Conservation (phyloP, 768 basidiomycete genomes). For the Tricholoma saponaceum region DNA sequence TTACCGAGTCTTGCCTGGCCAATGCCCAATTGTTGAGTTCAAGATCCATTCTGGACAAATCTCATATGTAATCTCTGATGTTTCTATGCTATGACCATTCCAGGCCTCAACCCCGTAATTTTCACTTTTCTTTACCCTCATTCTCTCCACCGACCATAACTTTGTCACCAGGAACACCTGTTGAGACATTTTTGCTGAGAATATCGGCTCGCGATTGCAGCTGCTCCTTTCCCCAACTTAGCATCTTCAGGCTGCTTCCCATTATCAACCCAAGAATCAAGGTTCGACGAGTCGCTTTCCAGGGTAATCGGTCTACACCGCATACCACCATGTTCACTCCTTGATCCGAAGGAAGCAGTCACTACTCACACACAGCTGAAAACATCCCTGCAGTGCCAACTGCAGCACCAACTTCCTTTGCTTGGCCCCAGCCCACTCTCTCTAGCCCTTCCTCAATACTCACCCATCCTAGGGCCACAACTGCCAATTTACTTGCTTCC, state of each 20-base stretch:
- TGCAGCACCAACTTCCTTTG: slow-evolving; percentile 58
- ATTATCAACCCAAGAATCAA: slow-evolving; percentile 52
- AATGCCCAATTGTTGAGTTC: not conserved
- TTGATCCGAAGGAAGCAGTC: slow-evolving; percentile 3
- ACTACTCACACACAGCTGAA: slow-evolving; percentile 45
- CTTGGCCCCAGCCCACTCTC: slow-evolving; percentile 31
- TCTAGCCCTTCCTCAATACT: slow-evolving; percentile 39
- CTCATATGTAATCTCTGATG: not conserved
- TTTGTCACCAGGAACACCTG: not conserved
- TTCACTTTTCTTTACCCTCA: not conserved
- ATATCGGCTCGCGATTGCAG: slow-evolving; percentile 21
- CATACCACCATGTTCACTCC: slow-evolving; percentile 4
- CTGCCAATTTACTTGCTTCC: slow-evolving; percentile 48
- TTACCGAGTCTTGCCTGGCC: not conserved
- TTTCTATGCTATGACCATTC: not conserved
- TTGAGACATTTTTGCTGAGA: slow-evolving; percentile 16
- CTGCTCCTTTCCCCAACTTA: slow-evolving; percentile 34
- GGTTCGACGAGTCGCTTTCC: slow-evolving; percentile 44
- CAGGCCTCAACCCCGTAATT: not conserved
- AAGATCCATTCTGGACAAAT: not conserved
- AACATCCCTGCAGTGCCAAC: slow-evolving; percentile 59
- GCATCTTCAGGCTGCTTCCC: slow-evolving; percentile 48
- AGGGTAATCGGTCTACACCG: slow-evolving; percentile 51
- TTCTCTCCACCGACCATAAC: not conserved
- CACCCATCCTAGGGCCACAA: slow-evolving; percentile 38